Percentiles rank a stretch among this genome's conserved stretches.
phyloP scores from a whole-genome alignment of 2,329 filamentous ascomycete genomes.

The Fusarium newnesense region DNA sequence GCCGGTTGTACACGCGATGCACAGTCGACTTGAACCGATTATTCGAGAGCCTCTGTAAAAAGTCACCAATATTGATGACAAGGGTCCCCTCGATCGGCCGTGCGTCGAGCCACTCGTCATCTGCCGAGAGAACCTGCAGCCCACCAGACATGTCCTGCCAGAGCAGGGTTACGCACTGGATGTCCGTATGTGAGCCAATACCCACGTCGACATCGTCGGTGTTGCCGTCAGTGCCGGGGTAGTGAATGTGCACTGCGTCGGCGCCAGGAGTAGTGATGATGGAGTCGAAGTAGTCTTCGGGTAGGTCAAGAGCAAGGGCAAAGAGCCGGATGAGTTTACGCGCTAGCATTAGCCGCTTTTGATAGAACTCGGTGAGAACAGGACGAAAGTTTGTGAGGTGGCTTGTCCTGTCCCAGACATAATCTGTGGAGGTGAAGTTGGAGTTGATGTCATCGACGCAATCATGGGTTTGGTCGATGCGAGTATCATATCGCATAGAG shows the following conservation, averaged over 20 bases:
- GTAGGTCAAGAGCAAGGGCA: slow-evolving; percentile 1
- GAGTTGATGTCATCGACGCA: background rate
- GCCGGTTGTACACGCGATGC: slow-evolving; percentile 6
- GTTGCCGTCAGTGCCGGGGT: background rate
- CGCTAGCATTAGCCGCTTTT: background rate
- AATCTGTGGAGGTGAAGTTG: slow-evolving; percentile 7
- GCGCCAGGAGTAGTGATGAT: slow-evolving; percentile 11
- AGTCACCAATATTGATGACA: slow-evolving; percentile 12
- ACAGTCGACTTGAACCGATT: slow-evolving; percentile 14
- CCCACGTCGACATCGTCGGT: background rate
- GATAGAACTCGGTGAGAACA: background rate
- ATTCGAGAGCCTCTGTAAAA: background rate
- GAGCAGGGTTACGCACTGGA: slow-evolving; percentile 12
- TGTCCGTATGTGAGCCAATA: slow-evolving; percentile 7
- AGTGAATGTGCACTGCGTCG: slow-evolving; percentile 13
- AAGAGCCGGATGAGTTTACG: slow-evolving; percentile 7
- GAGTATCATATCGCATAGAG: slow-evolving; percentile 16
- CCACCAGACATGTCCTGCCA: slow-evolving; percentile 22
- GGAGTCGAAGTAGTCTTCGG: slow-evolving; percentile 4
- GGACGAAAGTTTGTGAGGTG: background rate
- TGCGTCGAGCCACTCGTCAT: slow-evolving; percentile 16
- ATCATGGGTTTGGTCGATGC: background rate
- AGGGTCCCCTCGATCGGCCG: background rate
- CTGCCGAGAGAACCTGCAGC: background rate
- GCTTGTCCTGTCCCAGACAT: slow-evolving; percentile 1